Percentiles rank a stretch among this genome's conserved stretches.
These are phyloP conservation scores for Aegilops bicornis DNA, from an alignment of 176 grass and related monocot genomes.

Conservation along the genomic window DNA sequence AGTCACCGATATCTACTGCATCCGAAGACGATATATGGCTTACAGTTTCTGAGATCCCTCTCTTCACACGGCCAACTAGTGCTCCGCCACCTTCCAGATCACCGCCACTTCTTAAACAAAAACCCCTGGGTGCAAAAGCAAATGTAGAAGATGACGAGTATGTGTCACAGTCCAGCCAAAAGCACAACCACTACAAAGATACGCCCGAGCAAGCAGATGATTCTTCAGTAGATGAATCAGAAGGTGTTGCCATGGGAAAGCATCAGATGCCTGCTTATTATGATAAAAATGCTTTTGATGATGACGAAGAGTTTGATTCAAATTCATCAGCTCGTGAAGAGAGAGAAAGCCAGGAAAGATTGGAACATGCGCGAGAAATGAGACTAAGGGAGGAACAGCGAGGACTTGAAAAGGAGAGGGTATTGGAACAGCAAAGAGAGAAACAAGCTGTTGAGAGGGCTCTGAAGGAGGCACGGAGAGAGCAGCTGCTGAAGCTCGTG, in stretches of 20 bases:
- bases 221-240: slow-evolving; percentile 70
- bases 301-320: slow-evolving; percentile 62
- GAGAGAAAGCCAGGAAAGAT: slow-evolving; percentile 43
- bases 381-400: slow-evolving; percentile 42
- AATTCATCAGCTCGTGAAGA: slow-evolving; percentile 48
- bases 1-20: slow-evolving; percentile 62
- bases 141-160: slow-evolving; percentile 40
- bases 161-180: slow-evolving; percentile 42
- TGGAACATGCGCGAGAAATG: slow-evolving; percentile 46
- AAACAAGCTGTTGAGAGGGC: slow-evolving; percentile 64
- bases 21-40: slow-evolving; percentile 87
- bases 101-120: slow-evolving; percentile 66
- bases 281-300: slow-evolving; percentile 43
- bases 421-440: slow-evolving; percentile 52
- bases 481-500: slow-evolving; percentile 63
- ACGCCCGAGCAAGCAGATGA: slow-evolving; percentile 42
- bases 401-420: slow-evolving; percentile 60
- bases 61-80: slow-evolving; percentile 81
- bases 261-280: slow-evolving; percentile 50
- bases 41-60: slow-evolving; percentile 94
- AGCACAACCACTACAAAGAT: slow-evolving; percentile 49
- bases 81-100: slow-evolving; percentile 81
- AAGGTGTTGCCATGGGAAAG: slow-evolving; percentile 59
- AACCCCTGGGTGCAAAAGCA: slow-evolving; percentile 24
- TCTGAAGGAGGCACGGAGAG: slow-evolving; percentile 69